phyloP scores from a whole-genome alignment of 1,284 basidiomycete genomes.

The Rhodotorula sp. region DNA sequence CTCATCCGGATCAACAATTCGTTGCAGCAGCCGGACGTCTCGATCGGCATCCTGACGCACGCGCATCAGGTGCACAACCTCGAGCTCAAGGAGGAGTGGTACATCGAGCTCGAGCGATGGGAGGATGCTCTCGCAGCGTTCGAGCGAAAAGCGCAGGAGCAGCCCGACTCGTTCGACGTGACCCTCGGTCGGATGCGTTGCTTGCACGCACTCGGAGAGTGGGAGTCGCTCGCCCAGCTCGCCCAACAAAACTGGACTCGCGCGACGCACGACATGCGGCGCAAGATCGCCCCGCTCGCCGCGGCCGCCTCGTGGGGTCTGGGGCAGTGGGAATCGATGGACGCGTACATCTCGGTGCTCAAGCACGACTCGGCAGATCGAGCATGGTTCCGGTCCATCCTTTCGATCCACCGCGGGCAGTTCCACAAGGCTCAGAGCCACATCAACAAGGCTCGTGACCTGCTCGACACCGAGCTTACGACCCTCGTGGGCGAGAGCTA shows the following conservation, averaged over 20 bases:
- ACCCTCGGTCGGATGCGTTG: conserved; percentile 91
- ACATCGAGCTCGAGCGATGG: conserved; percentile 95
- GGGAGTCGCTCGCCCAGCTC: conserved; percentile 85
- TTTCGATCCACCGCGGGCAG: conserved; percentile 94
- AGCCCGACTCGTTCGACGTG: conserved; percentile 69
- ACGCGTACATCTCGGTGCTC: conserved; percentile 94
- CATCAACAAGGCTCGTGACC: conserved; percentile 91
- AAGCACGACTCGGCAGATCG: conserved; percentile 89
- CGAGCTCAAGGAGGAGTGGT: conserved; percentile 93
- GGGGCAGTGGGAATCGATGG: conserved; percentile 98
- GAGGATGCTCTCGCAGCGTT: conserved; percentile 89
- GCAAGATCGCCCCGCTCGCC: conserved; percentile 92
- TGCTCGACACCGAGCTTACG: conserved; percentile 87
- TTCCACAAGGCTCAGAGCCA: conserved; percentile 86
- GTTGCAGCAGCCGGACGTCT: conserved; percentile 93
- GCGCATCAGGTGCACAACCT: conserved; percentile 63
- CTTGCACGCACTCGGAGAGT: conserved; percentile 95
- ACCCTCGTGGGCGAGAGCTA: conserved; percentile 95
- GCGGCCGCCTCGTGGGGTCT: conserved; percentile 97
- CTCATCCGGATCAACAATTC: conserved; percentile 97
- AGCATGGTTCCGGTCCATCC: conserved; percentile 93
- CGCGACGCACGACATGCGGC: conserved; percentile 77
- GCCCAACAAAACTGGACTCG: conserved; percentile 85
- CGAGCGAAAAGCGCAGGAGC: conserved; percentile 69
- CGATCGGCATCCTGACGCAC: conserved; percentile 87